Evolutionary conservation across 768 basidiomycete genomes (phyloP).

Genomic region (Tephrocybe sp.): DNA sequence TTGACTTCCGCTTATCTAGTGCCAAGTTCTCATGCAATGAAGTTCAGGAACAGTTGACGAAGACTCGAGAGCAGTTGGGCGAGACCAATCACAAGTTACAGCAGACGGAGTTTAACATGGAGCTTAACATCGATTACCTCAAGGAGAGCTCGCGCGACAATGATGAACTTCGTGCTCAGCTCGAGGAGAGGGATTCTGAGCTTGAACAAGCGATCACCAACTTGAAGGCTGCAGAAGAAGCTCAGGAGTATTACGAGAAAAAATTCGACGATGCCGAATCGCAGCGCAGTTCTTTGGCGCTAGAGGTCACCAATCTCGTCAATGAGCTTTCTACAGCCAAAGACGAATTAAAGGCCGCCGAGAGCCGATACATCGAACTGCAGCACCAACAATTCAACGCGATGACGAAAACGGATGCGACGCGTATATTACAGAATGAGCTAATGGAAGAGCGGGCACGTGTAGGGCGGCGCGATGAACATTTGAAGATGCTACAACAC

Average conservation of each 20-base stretch:
- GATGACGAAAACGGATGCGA: slow-evolving; percentile 59
- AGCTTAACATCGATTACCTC: slow-evolving; percentile 31
- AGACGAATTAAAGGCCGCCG: slow-evolving; percentile 54
- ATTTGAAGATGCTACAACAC: slow-evolving; percentile 77
- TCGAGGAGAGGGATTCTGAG: slow-evolving; percentile 31
- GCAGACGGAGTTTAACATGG: slow-evolving; percentile 33
- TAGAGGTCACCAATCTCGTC: slow-evolving; percentile 64
- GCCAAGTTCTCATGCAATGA: slow-evolving; percentile 9
- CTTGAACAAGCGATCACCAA: slow-evolving; percentile 31
- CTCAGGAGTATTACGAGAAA: slow-evolving; percentile 40
- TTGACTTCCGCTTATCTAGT: slow-evolving; percentile 2
- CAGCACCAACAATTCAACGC: slow-evolving; percentile 67
- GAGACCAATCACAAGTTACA: slow-evolving; percentile 24
- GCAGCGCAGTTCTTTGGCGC: slow-evolving; percentile 63
- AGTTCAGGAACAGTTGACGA: slow-evolving; percentile 12
- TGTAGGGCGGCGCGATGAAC: slow-evolving; percentile 65
- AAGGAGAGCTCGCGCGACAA: slow-evolving; percentile 36
- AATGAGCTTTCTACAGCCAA: slow-evolving; percentile 54
- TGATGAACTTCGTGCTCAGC: slow-evolving; percentile 34
- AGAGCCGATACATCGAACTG: slow-evolving; percentile 59
- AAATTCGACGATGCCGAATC: slow-evolving; percentile 60
- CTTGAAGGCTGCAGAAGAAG: slow-evolving; percentile 27
- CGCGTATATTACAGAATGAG: slow-evolving; percentile 56
- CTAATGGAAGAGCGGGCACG: slow-evolving; percentile 70
- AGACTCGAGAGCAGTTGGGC: slow-evolving; percentile 20